Conservation (phyloP, 495 filamentous ascomycete genomes). For the Lasiosphaeriaceae sp. region DNA sequence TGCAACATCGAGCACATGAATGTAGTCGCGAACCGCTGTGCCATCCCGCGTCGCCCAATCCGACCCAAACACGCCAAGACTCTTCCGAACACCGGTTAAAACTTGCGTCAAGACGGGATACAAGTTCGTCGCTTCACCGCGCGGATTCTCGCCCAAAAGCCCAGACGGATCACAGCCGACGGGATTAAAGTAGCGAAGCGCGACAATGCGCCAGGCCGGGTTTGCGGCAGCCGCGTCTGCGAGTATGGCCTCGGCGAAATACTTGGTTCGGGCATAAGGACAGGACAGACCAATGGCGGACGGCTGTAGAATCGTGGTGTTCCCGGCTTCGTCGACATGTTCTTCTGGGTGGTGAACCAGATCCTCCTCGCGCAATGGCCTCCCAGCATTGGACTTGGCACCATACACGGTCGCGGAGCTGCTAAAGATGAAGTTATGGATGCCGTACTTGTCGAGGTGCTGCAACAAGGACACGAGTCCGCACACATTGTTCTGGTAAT, state of each 20-base stretch:
- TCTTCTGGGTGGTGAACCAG: constrained; percentile 58
- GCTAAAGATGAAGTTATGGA: constrained; percentile 65
- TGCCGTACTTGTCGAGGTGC: constrained; percentile 51
- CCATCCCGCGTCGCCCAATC: constrained; percentile 66
- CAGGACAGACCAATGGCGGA: constrained; percentile 53
- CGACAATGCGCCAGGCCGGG: constrained; percentile 57
- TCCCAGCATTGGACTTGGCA: constrained; percentile 47
- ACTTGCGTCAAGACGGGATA: constrained; percentile 60
- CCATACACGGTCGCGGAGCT: constrained; percentile 64
- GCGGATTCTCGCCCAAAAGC: constrained; percentile 62
- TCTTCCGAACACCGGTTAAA: constrained; percentile 49
- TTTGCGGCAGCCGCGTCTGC: constrained; percentile 56
- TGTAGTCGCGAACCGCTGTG: constrained; percentile 74
- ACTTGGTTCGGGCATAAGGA: constrained; percentile 64
- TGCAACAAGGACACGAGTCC: constrained; percentile 58
- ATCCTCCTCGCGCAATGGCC: constrained; percentile 56
- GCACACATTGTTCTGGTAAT: constrained; percentile 64
- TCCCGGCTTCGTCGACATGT: constrained; percentile 47
- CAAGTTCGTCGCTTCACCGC: constrained; percentile 58
- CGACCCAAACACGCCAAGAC: constrained; percentile 57
- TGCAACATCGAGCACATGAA: constrained; percentile 60
- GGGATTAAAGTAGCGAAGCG: constrained; percentile 66
- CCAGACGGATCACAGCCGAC: constrained; percentile 63
- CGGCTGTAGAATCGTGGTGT: constrained; percentile 9
- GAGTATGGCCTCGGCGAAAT: constrained; percentile 63